Base-by-base conservation (phyloP, 306 rosid genomes). In the Calophaca sinica region DNA sequence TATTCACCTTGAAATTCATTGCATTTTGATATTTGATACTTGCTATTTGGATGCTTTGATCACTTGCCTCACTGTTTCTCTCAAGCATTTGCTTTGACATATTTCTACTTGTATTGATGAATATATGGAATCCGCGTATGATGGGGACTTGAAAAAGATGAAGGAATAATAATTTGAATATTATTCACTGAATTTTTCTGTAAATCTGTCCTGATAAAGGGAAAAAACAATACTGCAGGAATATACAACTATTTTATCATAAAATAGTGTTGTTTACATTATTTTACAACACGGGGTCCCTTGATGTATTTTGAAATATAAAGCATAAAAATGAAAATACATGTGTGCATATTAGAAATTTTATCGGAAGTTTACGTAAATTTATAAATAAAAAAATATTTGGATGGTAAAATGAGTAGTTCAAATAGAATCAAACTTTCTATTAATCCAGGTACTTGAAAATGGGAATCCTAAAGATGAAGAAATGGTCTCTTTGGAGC, bases 31-130 rank as follows among this genome's bases (percentile, higher is more conserved):
- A 32, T 51, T 73, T 51, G 53, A 36, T 62, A n/a, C 51, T 38
- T 72, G 53, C 36, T 2, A 10, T 55, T 62, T 32, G 7, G 39
- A 72, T 28, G 46, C 62, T 44, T 58, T 54, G 6, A 7, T 72
- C 61, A 7, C 12, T 2, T n/a, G 13, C 26, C 62, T 52, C 50
- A 32, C 31, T 5, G 51, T 68, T 20, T 20, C 26, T 20, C 26
- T 71, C 69, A n/a, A 65, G 58, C 38, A 42, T 59, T 75, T 69
- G 33, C 6, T 83, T 75, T 50, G 55, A 50, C 61, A 70, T 75
- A 14, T 60, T 45, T 72, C 62, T n/a, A 61, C n/a, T 11, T 51
- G 44, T 79, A 46, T 68, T 42, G 44, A 73, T 44, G 51, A 68
- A 69, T 69, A 52, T 12, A 36, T 61, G 38, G 50, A 78, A 36